Base-by-base conservation (phyloP, 2,329 filamentous ascomycete species). In the Talaromyces sp. region DNA sequence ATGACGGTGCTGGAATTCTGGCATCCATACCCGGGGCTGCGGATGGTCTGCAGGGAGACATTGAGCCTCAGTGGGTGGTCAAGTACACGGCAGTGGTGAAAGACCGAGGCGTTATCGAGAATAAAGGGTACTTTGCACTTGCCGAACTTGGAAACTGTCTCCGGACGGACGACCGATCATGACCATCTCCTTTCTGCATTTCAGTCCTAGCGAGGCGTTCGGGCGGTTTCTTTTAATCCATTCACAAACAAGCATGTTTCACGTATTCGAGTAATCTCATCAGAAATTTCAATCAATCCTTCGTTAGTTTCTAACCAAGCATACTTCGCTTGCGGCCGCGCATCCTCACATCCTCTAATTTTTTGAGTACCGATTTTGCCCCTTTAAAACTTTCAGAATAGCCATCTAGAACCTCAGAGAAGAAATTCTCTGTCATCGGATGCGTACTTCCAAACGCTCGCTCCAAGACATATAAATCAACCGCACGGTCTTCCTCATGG, bases 31-130 rank as follows among this genome's bases (percentile, higher is more conserved):
- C 80, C 7, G 74, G 79, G 21, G 70, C 70, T 13, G 74, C 77
- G 5, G 78, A 79, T 63, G 73, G 89, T 0, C 77, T 96, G 58
- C 80, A 82, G 64, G 92, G 91, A 4, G 86, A 96, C 63, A 81
- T 97, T 51, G 83, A 84, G 59, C 92, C 94, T 28, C 86, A 93
- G 70, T 99, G 94, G 93, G 94, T 97, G 28, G 88, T 93, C 64
- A 96, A 97, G 72, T 99, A 99, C 72, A 97, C 93, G 37, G 94
- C 94, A 1, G 93, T 97, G 59, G 90, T 97, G 40, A 89, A 89
- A 72, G 89, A 97, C 71, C 82, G 94, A 56, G 94, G 94, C 13
- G 94, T 99, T 8, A 93, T 99, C 63, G 94, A 99, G 79, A 96
- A 94, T 71, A 99, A 97, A 79, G 94, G 94, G 7, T 97, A 97